Percentiles rank a stretch among this genome's conserved stretches.
These are phyloP conservation scores for Microglena sp. DNA, from an alignment of 139 green algal species.

Conservation along the genomic window DNA sequence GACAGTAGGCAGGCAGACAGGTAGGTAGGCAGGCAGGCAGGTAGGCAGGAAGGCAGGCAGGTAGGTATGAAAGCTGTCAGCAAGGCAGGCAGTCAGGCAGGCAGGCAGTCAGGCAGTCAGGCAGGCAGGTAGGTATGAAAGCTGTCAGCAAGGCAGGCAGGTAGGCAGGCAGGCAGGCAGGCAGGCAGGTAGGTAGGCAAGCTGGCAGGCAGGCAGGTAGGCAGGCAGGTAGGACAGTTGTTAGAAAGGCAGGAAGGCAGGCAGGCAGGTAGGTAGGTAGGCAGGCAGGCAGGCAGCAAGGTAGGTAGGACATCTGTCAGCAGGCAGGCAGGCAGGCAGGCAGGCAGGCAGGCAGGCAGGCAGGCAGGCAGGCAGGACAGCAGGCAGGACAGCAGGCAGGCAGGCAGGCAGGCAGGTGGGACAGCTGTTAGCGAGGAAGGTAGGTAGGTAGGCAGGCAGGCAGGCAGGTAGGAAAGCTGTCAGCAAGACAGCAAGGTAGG, in stretches of 20 bases:
- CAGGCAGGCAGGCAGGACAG: neutral
- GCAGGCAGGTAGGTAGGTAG: constrained; percentile 2
- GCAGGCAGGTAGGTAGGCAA: constrained; percentile 1
- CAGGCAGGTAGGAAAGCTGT: neutral
- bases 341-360: neutral
- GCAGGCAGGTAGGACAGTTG: neutral
- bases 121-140: neutral
- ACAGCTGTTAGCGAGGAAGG: neutral
- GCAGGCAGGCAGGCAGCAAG: neutral
- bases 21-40: neutral
- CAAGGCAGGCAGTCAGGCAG: neutral
- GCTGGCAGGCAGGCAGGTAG: neutral
- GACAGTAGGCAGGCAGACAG: neutral
- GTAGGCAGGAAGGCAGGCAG: neutral
- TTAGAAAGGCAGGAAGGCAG: neutral
- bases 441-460: neutral
- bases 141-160: neutral
- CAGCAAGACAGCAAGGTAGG: neutral
- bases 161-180: neutral
- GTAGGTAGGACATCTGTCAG: neutral
- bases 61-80: constrained; percentile 1
- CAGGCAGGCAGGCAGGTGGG: neutral
- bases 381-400: neutral
- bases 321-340: constrained; percentile 2
- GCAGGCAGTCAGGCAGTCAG: constrained; percentile 1